Evolutionary conservation across 1,284 basidiomycete genomes (phyloP), one percentile per base, ranked within the genome.

Genomic region (Moniliophthora roreri): DNA sequence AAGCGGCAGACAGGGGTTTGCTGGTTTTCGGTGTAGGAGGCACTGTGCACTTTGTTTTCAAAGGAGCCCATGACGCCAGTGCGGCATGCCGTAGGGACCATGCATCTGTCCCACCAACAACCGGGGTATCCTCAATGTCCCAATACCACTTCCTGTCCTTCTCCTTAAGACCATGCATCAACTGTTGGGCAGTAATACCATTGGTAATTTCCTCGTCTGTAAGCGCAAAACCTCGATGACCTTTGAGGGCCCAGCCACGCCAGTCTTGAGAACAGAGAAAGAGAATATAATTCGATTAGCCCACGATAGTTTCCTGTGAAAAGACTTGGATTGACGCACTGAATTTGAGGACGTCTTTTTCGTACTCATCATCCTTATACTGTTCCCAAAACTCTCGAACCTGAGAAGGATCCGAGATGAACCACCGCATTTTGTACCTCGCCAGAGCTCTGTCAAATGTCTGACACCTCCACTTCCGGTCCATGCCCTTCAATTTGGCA

Each of bases 361-460:
- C 58, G 56, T 74, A 76, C 56, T 76, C 74, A 40, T 72, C 72
- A 48, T 74, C 71, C 49, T 64, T 62, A 54, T 70, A 75, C 54
- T 72, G 71, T 1, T 66, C 50, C 62, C 66, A 74, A 57, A 77
- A 76, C 35, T 68, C 66, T 60, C 64, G 67, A 20, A 75, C 50
- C 50, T 66, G 70, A 61, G 66, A 66, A 20, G 74, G 72, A 15
- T 68, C 59, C 38, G 64, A 69, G 5, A 75, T 64, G 51, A 77
- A 66, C 74, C 74, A 77, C 13, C 69, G 64, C 28, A 69, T 63
- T 57, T 69, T 70, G 58, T 74, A 75, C 53, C 75, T 62, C 46
- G 66, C 66, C 32, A 77, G 52, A 11, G 70, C 68, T 6, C 75
- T 62, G 65, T 77, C 74, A 51, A 77, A 74, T 62, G 67, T 71